A percentile compares a stretch with the other conserved stretches of the same genome.
These are phyloP conservation scores for carrot (Daucus carota) DNA, from an alignment of 129 eudicot genomes.

Conservation along the genomic window DH1_v3.0 NC_030384.2:25426001-25426500, in stretches of 20 bases:
- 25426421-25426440: neutral
- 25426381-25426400: neutral
- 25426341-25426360: neutral
- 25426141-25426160: neutral
- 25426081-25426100: neutral
- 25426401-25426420: neutral
- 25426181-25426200: no score
- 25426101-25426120: neutral
- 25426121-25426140: neutral
- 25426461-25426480: neutral
- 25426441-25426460: neutral
- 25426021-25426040: slow-evolving; percentile 82
- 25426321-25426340: neutral
- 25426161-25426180: neutral
- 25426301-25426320: neutral
- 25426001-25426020: slow-evolving; percentile 67
- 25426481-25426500: neutral
- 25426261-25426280: neutral
- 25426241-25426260: neutral
- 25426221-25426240: neutral
- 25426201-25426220: no score
- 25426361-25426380: neutral
- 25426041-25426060: slow-evolving; percentile 20
- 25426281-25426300: neutral
- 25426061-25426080: neutral